Conservation (phyloP, 1,284 basidiomycete genomes). For the Apiotrichum laibachii region DNA sequence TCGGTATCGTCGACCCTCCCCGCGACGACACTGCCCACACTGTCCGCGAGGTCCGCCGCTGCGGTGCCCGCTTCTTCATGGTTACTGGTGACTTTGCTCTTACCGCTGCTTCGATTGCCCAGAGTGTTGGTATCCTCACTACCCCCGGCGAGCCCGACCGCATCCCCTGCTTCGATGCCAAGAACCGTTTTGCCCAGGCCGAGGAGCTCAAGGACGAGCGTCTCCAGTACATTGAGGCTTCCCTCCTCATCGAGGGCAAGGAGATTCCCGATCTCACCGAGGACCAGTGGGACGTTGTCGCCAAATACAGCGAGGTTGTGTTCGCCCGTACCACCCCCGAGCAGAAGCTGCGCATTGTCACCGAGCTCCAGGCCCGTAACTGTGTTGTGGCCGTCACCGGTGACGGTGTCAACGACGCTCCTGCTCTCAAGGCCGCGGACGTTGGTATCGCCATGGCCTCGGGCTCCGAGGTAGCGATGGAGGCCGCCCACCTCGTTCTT, state of each 20-base stretch:
- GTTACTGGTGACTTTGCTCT: constrained; percentile 63
- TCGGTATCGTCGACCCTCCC: constrained; percentile 65
- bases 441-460: constrained; percentile 55
- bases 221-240: constrained; percentile 14
- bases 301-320: constrained; percentile 64
- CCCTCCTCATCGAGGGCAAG: constrained; percentile 58
- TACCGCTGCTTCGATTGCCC: constrained; percentile 58
- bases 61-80: constrained; percentile 65
- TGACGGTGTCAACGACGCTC: constrained; percentile 71
- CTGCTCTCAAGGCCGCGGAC: constrained; percentile 56
- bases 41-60: constrained; percentile 58
- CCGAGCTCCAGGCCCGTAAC: constrained; percentile 58
- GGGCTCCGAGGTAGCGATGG: constrained; percentile 53
- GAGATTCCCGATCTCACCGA: constrained; percentile 56
- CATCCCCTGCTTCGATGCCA: constrained; percentile 22
- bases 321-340: constrained; percentile 71
- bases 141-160: constrained; percentile 51
- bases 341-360: constrained; percentile 68
- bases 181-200: constrained; percentile 27
- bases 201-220: constrained; percentile 6
- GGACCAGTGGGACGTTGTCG: constrained; percentile 56
- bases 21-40: constrained; percentile 59
- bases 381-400: constrained; percentile 60
- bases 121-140: constrained; percentile 61
- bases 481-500: constrained; percentile 50